phyloP scores from a whole-genome alignment of 2,329 filamentous ascomycete species.

The Pseudofabraea citricarpa region DNA sequence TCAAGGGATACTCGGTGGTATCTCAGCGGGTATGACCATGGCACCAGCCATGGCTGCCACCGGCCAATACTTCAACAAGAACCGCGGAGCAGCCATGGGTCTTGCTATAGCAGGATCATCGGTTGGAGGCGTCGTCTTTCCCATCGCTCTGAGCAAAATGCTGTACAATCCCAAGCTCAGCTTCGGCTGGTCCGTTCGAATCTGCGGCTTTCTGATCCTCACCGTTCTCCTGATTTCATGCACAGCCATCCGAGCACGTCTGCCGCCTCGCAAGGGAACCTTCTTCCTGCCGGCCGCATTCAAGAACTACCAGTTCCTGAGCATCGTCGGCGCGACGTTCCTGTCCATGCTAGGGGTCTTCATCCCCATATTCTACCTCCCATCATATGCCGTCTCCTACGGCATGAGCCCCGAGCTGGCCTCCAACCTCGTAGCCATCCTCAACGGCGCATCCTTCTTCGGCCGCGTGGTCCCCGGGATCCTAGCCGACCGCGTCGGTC shows the following conservation, averaged over 20 bases:
- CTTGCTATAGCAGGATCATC: constrained; percentile 42
- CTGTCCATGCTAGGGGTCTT: constrained; percentile 25
- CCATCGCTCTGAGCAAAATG: constrained; percentile 52
- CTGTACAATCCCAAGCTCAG: constrained; percentile 29
- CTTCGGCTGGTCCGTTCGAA: constrained; percentile 27
- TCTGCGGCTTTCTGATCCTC: constrained; percentile 34
- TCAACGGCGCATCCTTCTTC: constrained; percentile 27
- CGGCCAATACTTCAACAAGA: constrained; percentile 46
- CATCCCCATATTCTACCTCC: constrained; percentile 26
- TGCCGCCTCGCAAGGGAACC: constrained; percentile 34
- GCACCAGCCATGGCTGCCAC: constrained; percentile 22
- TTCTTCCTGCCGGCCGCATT: constrained; percentile 45
- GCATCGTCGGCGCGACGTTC: constrained; percentile 34
- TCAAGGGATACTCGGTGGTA: constrained; percentile 27
- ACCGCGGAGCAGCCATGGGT: constrained; percentile 42
- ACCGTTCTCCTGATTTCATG: constrained; percentile 42
- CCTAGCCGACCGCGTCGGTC: constrained; percentile 28
- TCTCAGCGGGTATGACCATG: constrained; percentile 37
- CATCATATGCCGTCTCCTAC: constrained; percentile 22
- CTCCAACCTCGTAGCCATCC: constrained; percentile 16
- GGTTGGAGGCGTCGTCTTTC: constrained; percentile 51
- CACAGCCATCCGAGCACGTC: constrained; percentile 42
- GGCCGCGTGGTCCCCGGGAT: constrained; percentile 31
- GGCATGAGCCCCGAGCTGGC: constrained; percentile 20
- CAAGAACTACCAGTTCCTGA: constrained; percentile 35